Percentiles rank a stretch among this genome's conserved stretches.
Evolutionary conservation across 2,329 filamentous ascomycete genomes (phyloP).

Genomic region (Hyphodiscus sp.): DNA sequence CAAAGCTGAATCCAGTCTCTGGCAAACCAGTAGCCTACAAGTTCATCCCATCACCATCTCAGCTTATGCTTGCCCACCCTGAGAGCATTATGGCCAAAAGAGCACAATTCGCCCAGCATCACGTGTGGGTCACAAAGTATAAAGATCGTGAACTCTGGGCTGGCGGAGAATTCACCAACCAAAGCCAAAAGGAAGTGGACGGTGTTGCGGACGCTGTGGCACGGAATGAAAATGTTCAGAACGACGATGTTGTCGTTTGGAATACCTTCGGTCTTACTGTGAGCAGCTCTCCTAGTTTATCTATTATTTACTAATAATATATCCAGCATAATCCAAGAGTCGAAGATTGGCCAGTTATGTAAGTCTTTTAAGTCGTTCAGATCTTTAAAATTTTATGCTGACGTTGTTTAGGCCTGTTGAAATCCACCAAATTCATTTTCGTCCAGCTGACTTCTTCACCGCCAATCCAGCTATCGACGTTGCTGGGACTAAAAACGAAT

Average conservation of each 20-base stretch:
- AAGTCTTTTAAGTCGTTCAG: constrained; percentile 2
- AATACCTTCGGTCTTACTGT: constrained; percentile 77
- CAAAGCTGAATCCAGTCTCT: constrained; percentile 72
- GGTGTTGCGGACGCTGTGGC: constrained; percentile 60
- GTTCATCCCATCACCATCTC: constrained; percentile 77
- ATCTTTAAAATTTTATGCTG: neutral
- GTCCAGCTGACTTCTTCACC: constrained; percentile 51
- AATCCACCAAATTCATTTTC: constrained; percentile 68
- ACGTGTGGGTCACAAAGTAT: constrained; percentile 85
- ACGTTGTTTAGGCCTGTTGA: constrained; percentile 51
- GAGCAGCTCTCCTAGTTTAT: neutral
- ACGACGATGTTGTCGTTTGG: constrained; percentile 83
- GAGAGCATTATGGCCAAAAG: constrained; percentile 82
- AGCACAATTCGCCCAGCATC: constrained; percentile 78
- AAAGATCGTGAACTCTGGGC: constrained; percentile 37
- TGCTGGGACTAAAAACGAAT: constrained; percentile 54
- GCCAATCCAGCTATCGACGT: constrained; percentile 53
- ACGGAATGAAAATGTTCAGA: constrained; percentile 83
- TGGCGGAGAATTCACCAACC: constrained; percentile 30
- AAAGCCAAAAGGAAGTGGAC: constrained; percentile 24
- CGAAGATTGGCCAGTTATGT: constrained; percentile 86
- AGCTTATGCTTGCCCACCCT: constrained; percentile 69
- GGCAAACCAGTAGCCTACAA: constrained; percentile 81
- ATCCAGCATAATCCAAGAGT: constrained; percentile 68
- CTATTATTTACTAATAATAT: neutral